Base-by-base conservation (phyloP, 2,329 filamentous ascomycete genomes). In the Xylariaceae sp. region DNA sequence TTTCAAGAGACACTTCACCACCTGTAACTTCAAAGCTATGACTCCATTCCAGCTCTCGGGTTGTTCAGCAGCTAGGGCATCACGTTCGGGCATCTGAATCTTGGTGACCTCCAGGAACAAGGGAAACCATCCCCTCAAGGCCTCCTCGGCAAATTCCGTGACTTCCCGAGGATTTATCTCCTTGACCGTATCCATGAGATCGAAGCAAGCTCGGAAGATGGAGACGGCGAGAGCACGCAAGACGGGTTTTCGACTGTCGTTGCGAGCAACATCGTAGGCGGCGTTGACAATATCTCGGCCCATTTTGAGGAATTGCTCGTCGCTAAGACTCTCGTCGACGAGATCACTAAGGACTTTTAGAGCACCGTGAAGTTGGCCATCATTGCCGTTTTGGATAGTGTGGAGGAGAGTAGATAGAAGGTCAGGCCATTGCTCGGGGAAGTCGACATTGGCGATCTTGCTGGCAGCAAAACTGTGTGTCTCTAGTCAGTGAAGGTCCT, bases 141-240 rank as follows among this genome's bases (percentile, higher is more conserved):
- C 81, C 58, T 95, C 86, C 47, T 95, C 88, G 39, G 91, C 89
- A 62, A 98, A 98, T 1, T 75, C 76, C 64, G 88, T 93, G 47
- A 97, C 89, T 41, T 87, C 87, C 43, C 78, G 76, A 57, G 87
- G 87, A 66, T 97, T 87, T 53, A 95, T 88, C 52, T 95, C 90
- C 73, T 95, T 86, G 51, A 97, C 87, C 79, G 96, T 95, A 66
- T 97, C 89, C 69, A 98, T 79, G 42, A 93, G 87, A 61, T 97
- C 89, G 63, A 98, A 95, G 66, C 89, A 95, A 37, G 82, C 82
- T 43, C 89, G 80, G 72, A 97, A 95, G 43, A 96, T 87, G 31
- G 86, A 88, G 32, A 97, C 85, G 30, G 93, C 87, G 52, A 97
- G 73, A 22, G 89, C 89, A 47, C 93, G 80, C 44, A 95, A 72